phyloP scores from a whole-genome alignment of 192 early-diverging fungal genomes.

The Podila clonocystis region DNA sequence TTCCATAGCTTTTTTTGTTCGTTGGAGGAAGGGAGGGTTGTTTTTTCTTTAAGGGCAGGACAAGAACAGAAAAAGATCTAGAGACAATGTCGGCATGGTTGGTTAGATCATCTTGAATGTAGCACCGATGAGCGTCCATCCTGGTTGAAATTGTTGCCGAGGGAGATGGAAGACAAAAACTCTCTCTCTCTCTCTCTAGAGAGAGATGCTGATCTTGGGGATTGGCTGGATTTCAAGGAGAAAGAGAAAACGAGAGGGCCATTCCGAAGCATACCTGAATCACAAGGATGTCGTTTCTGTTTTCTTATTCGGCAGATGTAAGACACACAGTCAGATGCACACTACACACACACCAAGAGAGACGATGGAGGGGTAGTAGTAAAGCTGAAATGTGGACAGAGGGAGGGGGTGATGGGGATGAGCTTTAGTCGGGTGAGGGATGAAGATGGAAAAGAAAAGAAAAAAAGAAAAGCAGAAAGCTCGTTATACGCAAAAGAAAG shows the following conservation, averaged over 20 bases:
- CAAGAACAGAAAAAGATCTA: slow-evolving; percentile 5
- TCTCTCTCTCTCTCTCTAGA: too few species aligned
- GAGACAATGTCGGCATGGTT: neutral
- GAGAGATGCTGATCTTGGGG: too few species aligned
- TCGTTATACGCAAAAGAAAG: neutral
- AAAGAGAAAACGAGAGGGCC: too few species aligned
- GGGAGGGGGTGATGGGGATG: neutral
- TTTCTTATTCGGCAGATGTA: too few species aligned
- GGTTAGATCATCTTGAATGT: too few species aligned
- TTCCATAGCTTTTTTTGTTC: slow-evolving; percentile 17
- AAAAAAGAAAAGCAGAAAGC: slow-evolving; percentile 7
- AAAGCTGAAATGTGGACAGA: neutral
- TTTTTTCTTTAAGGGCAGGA: neutral
- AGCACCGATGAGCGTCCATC: too few species aligned
- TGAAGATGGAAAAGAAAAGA: neutral
- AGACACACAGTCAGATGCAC: too few species aligned
- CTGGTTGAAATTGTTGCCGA: too few species aligned
- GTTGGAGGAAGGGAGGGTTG: neutral
- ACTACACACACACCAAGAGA: neutral
- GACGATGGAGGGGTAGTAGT: neutral
- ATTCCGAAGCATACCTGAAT: too few species aligned
- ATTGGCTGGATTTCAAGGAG: too few species aligned
- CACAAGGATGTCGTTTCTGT: too few species aligned
- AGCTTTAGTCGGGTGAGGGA: neutral
- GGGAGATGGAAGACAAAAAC: too few species aligned